phyloP scores from a whole-genome alignment of 2,329 filamentous ascomycete genomes.

The Cordyceps tenuipes region DNA sequence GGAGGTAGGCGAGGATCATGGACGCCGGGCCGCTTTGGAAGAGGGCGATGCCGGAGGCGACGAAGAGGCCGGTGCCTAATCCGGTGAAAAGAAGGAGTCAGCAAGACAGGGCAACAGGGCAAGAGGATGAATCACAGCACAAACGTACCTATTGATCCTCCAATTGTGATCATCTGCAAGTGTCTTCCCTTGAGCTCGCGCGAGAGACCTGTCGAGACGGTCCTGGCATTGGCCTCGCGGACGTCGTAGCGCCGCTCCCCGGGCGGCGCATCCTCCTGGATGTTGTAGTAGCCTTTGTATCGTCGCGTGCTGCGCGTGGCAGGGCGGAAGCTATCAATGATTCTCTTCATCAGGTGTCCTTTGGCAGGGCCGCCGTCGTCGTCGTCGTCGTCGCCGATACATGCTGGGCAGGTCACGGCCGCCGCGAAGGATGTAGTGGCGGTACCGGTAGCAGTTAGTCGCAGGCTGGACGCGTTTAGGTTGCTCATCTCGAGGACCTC shows the following conservation, averaged over 20 bases:
- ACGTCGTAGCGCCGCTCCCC: conserved; percentile 36
- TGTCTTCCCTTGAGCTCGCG: conserved; percentile 67
- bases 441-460: neutral
- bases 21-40: conserved; percentile 64
- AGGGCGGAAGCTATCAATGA: conserved; percentile 48
- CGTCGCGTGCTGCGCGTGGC: conserved; percentile 36
- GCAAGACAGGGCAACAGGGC: too few species aligned
- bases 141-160: conserved; percentile 62
- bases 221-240: conserved; percentile 52
- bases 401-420: neutral
- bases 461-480: neutral
- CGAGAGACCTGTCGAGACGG: conserved; percentile 60
- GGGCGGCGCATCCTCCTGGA: conserved; percentile 17
- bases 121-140: neutral
- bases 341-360: conserved; percentile 22
- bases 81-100: too few species aligned
- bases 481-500: conserved; percentile 16
- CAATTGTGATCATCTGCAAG: conserved; percentile 88
- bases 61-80: conserved; percentile 66
- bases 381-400: neutral
- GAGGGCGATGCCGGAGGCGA: conserved; percentile 62
- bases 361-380: neutral
- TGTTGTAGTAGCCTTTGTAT: conserved; percentile 20
- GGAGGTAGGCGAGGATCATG: conserved; percentile 57
- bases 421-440: conserved; percentile 13